Evolutionary conservation across 768 basidiomycete genomes (phyloP).

Genomic region (Austroboletus eburneus): DNA sequence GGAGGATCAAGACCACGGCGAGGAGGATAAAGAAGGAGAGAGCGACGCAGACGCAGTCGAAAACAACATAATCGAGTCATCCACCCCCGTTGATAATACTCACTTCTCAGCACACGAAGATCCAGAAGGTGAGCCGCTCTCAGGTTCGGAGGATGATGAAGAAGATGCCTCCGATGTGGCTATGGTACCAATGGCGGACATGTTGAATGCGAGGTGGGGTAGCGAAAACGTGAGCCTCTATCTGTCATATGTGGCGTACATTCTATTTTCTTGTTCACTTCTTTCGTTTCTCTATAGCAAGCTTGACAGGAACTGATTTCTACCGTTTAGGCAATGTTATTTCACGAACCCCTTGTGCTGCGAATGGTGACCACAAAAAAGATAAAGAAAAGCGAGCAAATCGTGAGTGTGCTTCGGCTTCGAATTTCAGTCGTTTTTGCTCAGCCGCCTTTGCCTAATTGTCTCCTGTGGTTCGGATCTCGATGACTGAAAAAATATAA

Average conservation of each 20-base stretch:
- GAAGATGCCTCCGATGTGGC: slow-evolving; percentile 63
- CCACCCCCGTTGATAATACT: slow-evolving; percentile 31
- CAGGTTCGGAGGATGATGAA: slow-evolving; percentile 42
- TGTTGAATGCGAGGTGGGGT: slow-evolving; percentile 86
- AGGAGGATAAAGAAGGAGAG: slow-evolving; percentile 27
- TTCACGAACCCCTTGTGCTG: slow-evolving; percentile 66
- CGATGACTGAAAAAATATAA: too few relatives aligned
- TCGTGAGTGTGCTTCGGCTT: slow-evolving; percentile 48
- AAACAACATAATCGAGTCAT: slow-evolving; percentile 21
- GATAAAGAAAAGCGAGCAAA: slow-evolving; percentile 79
- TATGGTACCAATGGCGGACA: slow-evolving; percentile 96
- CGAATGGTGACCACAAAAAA: slow-evolving; percentile 78
- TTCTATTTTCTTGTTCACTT: neutral
- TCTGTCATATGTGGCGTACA: neutral
- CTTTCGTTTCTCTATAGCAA: neutral
- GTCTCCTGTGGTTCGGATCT: too few relatives aligned
- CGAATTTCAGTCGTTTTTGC: neutral
- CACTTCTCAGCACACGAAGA: slow-evolving; percentile 2
- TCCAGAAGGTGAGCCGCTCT: slow-evolving; percentile 31
- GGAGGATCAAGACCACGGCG: neutral
- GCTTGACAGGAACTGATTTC: neutral
- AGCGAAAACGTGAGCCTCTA: slow-evolving; percentile 70
- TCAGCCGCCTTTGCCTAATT: neutral
- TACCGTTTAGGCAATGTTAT: slow-evolving; percentile 67
- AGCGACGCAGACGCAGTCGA: slow-evolving; percentile 29